Evolutionary conservation across 73 alveolate species (phyloP), one percentile per base, ranked within the genome.

Genomic region (Stentor coeruleus): DNA sequence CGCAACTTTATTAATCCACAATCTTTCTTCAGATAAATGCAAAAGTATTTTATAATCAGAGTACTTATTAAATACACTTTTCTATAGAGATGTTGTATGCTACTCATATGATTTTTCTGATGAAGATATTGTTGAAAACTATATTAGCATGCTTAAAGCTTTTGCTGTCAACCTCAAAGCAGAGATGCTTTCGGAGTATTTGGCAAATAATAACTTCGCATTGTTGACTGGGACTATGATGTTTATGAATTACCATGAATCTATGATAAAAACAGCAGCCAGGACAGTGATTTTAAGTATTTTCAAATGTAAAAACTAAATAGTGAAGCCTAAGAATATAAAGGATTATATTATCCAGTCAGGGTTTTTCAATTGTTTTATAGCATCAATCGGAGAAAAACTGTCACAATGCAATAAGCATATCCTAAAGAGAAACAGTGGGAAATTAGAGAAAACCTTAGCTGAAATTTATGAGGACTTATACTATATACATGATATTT

Each of bases 381-480:
- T 66, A 20, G n/a, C 79, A 28, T 66, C 79, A 20, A 66, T 66
- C 37, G 14, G 42, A 66, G 79, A 66, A 66, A 31, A 66, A 66
- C 37, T 20, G 14, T 14, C 37, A 14, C 26, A 1, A 26, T 66
- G n/a, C n/a, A 33, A 66, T 2, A 26, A 40, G 42, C n/a, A 1
- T 20, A 66, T 66, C 33, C n/a, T 28, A 11, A 28, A 37, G 1
- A 66, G 33, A 20, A 66, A 66, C 33, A 14, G 20, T 66, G 79
- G 37, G 2, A 2, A 31, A 1, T 20, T 31, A 66, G 37, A 1
- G n/a, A 66, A 20, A 11, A 33, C 33, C 37, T 11, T 66, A 28
- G 14, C 79, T 20, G 79, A 66, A 11, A 33, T 20, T 33, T 31
- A 14, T 2, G 79, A 66, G 11, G 37, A 66, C 33, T 33, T 66